Evolutionary conservation across 352 stramenopile species (phyloP), one percentile per base, ranked within the genome.

Genomic region (Phytophthora lateralis): DNA sequence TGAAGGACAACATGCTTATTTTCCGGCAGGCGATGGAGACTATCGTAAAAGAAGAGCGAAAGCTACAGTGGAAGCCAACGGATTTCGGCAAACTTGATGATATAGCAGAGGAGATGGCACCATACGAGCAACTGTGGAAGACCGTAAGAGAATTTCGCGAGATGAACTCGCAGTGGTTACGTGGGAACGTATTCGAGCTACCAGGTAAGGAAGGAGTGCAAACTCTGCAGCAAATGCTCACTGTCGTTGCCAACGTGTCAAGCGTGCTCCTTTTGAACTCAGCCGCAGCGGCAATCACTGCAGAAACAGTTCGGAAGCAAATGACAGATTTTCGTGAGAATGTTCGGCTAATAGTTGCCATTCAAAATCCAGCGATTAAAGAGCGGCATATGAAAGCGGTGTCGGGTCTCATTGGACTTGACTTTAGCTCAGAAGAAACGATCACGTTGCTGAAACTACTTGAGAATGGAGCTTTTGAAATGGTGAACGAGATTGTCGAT

Each of bases 241-340:
- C 43, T 3, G 74, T 74, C 0, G 73, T 91, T 6, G 44, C 78
- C 0, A 82, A 69, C 12, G 82, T 86, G 2, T 80, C 77, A 1
- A 93, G 86, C 43, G 53, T 85, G 3, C 50, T 92, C 15, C 61
- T 89, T 7, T 7, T 80, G 12, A 89, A 81, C 18, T 87, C 69
- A 0, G 79, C 81, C 3, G 74, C 71, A 1, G 78, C 85, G 0
- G 79, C 80, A 6, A 78, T 90, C 44, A 90, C 81, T 0, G 79
- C 85, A 0, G 85, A 94, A 43, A 69, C 88, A 41, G 61, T 93
- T 18, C 85, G 88, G 42, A 94, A 94, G 55, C 85, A 92, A 52
- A 88, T 94, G 66, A 73, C 62, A 0, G 85, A 93, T 41, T 94
- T 94, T 35, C 68, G 78, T 4, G 83, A 91, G 42, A 85, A 87